Base-by-base conservation (phyloP, 192 early-diverging fungal genomes). In the Gaertneriomyces sp. region DNA sequence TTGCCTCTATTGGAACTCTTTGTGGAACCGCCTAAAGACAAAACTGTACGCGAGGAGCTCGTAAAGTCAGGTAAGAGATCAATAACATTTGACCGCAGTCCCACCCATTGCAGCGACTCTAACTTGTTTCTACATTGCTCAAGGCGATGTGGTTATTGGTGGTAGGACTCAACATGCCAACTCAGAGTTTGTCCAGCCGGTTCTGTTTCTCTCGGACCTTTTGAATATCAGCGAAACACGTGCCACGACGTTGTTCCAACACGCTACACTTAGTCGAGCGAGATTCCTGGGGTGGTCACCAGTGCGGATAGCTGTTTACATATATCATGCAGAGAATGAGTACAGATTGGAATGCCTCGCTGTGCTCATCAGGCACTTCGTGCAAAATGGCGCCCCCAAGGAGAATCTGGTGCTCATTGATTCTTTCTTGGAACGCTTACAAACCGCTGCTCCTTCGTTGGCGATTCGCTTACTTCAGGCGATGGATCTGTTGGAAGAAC, bases 151-250 rank as follows among this genome's bases (percentile, higher is more conserved):
- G 12, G 54, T 42, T 11, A 43, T 75, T n/a, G 61, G 53, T 20
- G 74, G 74, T 3, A 19, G 42, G 51, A 60, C 40, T 8, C 70
- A 70, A 14, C 58, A 60, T 42, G 65, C 64, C 20, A 91, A 87
- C 70, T 76, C 75, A n/a, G 81, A 87, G 12, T 93, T 93, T 66
- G 79, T 78, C 60, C 60, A 75, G 14, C 78, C 85, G 39, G 83
- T 83, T 7, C 69, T 88, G 56, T 77, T 86, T 66, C 66, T 97
- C 40, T 90, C 91, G 2, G 91, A 94, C 70, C 80, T 91, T 61
- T 76, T 97, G 38, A 79, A 87, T 20, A 79, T 94, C 47, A 85
- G 90, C 74, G 93, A 95, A 68, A 78, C 85, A 59, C 63, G 82
- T 9, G 93, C 92, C 5, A 81, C 89, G 4, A 73, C 82, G 6